Evolutionary conservation across 768 basidiomycete species (phyloP).

Genomic region (Suillus fuscotomentosus): DNA sequence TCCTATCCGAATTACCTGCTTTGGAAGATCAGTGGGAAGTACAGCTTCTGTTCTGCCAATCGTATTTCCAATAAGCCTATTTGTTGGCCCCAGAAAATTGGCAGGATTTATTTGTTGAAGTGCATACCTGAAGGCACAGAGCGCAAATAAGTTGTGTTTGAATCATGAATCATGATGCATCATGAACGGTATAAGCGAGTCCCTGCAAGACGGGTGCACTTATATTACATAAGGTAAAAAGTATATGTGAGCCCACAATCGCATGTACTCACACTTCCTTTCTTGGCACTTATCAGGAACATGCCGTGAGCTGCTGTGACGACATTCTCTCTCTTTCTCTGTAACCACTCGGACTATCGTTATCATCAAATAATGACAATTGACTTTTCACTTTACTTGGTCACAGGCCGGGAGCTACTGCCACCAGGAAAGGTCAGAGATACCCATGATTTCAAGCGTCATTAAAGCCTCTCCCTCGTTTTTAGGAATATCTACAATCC

Average conservation of each 20-base stretch:
- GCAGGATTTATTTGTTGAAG: background rate
- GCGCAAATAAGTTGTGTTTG: background rate
- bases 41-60: too few relatives aligned
- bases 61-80: too few relatives aligned
- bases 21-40: too few relatives aligned
- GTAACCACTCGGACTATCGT: background rate
- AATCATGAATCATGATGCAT: too few relatives aligned
- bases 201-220: too few relatives aligned
- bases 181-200: too few relatives aligned
- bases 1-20: background rate
- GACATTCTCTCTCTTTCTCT: background rate
- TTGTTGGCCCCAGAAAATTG: too few relatives aligned
- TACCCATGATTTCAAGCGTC: background rate
- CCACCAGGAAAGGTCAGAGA: slow-evolving; percentile 67
- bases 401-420: slow-evolving; percentile 77
- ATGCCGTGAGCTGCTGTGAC: background rate
- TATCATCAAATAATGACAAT: slow-evolving; percentile 20
- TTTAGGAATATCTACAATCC: slow-evolving; percentile 64
- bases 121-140: background rate
- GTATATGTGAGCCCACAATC: too few relatives aligned
- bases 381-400: slow-evolving; percentile 81
- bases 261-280: too few relatives aligned
- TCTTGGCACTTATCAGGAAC: background rate
- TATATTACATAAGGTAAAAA: too few relatives aligned
- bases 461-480: slow-evolving; percentile 9